Base-by-base conservation (phyloP, 1,139 yeast genomes). In the Yamadazyma taylorii region DNA sequence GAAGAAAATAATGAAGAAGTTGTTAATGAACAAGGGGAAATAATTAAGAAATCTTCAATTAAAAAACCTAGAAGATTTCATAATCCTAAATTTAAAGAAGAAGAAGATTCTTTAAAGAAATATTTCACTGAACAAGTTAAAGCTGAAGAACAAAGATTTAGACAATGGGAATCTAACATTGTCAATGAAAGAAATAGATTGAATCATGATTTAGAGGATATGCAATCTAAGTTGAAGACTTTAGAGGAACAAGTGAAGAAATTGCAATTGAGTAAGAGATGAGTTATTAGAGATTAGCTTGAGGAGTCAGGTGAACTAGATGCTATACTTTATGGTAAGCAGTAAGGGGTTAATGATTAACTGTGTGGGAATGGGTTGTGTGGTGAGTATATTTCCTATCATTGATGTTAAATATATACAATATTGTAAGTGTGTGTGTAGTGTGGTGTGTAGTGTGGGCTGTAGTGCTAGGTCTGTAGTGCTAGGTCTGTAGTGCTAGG, bases 51-150 rank as follows among this genome's bases (percentile, higher is more conserved):
- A 50, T 51, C 63, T 5, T 50, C 63, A 6, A 43, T 60, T 36
- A 69, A 66, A 54, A 71, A 80, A 65, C 74, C 67, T 52, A 74
- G 68, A 63, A 73, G 63, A 67, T 72, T 53, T 49, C 88, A 84
- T 55, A 89, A 92, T 62, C 97, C 97, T 40, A 85, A 86, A 65
- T 92, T 86, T 67, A 85, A 88, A 63, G 97, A 92, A 63, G 97
- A 92, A 60, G 98, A 94, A 64, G 95, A 87, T 60, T 85, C 92
- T 24, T 75, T 94, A 59, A 89, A 94, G 76, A 85, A 86, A 65
- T 85, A 86, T 61, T 92, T 92, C 66, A 92, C 97, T n/a, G 97
- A 90, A 60, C 97, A 92, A 68, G 96, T 94, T 46, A 89, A 90
- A 69, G 87, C 88, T 34, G 98, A 92, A 67, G 98, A 94, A 58